Evolutionary conservation across 129 eudicot genomes (phyloP).

Genomic region (Centella asiatica): DNA sequence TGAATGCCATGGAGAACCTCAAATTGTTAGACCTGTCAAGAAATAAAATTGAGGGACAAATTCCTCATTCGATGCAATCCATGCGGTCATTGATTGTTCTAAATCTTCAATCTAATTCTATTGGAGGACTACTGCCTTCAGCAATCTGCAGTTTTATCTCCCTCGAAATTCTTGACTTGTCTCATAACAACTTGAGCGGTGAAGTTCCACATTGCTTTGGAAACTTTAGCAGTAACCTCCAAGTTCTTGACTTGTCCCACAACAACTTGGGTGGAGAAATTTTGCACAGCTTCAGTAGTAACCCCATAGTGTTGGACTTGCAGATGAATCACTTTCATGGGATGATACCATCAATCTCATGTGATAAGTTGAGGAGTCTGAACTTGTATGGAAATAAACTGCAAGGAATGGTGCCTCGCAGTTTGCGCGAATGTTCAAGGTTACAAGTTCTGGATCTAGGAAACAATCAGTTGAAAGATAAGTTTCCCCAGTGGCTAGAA

Average conservation of each 20-base stretch:
- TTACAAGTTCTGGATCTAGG: slow-evolving; percentile 32
- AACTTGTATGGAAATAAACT: not conserved
- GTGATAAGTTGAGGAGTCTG: not conserved
- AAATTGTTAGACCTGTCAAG: not conserved
- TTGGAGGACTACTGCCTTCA: not conserved
- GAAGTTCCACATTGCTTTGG: not conserved
- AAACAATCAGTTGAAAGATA: slow-evolving; percentile 25
- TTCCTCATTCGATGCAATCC: not conserved
- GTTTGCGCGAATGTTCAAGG: slow-evolving; percentile 19
- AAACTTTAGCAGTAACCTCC: not conserved
- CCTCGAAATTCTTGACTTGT: not conserved
- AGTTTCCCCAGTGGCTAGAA: slow-evolving; percentile 27
- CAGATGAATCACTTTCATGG: not conserved
- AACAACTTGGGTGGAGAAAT: not conserved
- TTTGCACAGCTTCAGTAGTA: not conserved
- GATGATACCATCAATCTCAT: not conserved
- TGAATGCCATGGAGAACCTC: not conserved
- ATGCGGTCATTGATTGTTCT: not conserved
- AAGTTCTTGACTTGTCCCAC: not conserved
- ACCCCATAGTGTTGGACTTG: not conserved
- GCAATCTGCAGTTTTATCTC: slow-evolving; percentile 10
- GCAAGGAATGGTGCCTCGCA: slow-evolving; percentile 17
- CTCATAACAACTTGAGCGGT: not conserved
- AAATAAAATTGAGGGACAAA: not conserved
- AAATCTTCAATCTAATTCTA: slow-evolving; percentile 6